Evolutionary conservation across 768 basidiomycete genomes (phyloP).

Genomic region (Lactarius deliciosus): DNA sequence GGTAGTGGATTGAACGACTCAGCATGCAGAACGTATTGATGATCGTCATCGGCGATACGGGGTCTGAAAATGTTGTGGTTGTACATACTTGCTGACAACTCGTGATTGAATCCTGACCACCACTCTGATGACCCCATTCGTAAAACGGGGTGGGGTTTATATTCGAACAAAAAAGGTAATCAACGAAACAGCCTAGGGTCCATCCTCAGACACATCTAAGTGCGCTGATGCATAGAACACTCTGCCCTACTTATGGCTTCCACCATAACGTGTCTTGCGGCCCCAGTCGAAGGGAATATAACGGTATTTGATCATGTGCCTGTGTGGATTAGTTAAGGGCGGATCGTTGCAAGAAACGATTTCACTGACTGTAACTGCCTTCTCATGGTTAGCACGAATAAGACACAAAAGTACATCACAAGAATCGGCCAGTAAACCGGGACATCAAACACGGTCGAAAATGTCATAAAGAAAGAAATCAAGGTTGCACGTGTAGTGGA

Average conservation of each 20-base stretch:
- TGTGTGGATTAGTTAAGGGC: slow-evolving; percentile 35
- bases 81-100: background rate
- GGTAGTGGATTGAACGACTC: no score
- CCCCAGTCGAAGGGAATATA: slow-evolving; percentile 96
- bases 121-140: slow-evolving; percentile 1
- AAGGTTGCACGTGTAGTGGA: slow-evolving; percentile 88
- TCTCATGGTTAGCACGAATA: slow-evolving; percentile 94
- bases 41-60: no score
- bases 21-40: no score
- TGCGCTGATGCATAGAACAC: background rate
- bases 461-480: slow-evolving; percentile 75
- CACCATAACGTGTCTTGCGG: slow-evolving; percentile 84
- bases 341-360: background rate
- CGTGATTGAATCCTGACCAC: background rate
- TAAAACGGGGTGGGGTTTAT: background rate
- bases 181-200: slow-evolving; percentile 3
- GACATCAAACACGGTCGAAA: slow-evolving; percentile 86
- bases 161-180: slow-evolving; percentile 9
- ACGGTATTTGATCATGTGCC: slow-evolving; percentile 99
- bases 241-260: slow-evolving; percentile 44
- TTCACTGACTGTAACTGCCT: slow-evolving; percentile 86
- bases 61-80: background rate
- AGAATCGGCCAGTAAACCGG: slow-evolving; percentile 99
- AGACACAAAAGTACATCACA: slow-evolving; percentile 92
- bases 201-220: background rate